Conservation (phyloP, 352 stramenopile species). For the Bremia lactucae region DNA sequence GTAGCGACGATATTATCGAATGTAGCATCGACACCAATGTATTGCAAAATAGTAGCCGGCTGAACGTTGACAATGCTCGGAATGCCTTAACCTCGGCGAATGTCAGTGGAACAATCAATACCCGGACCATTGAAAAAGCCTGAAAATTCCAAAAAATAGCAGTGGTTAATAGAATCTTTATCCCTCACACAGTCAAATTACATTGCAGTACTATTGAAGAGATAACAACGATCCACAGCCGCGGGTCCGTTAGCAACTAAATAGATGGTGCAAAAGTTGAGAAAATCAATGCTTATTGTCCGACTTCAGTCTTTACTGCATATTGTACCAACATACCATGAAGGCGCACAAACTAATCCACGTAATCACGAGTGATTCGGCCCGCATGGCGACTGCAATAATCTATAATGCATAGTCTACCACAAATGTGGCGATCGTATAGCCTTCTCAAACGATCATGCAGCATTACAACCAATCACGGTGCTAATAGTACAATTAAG, state of each 20-base stretch:
- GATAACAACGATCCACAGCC: slow-evolving; percentile 47
- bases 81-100: slow-evolving; percentile 36
- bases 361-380: slow-evolving; percentile 39
- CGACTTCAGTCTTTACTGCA: not conserved
- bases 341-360: slow-evolving; percentile 49
- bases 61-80: slow-evolving; percentile 26
- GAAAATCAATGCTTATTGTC: too few relatives aligned
- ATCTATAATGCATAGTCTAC: not conserved
- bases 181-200: not conserved
- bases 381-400: slow-evolving; percentile 28
- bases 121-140: slow-evolving; percentile 38
- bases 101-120: slow-evolving; percentile 28
- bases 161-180: not conserved
- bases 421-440: not conserved
- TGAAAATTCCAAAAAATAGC: slow-evolving; percentile 4
- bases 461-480: slow-evolving; percentile 9
- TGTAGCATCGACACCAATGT: slow-evolving; percentile 67
- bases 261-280: not conserved
- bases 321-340: slow-evolving; percentile 35
- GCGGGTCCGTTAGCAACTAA: slow-evolving; percentile 49
- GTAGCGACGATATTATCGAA: slow-evolving; percentile 42
- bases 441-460: slow-evolving; percentile 12
- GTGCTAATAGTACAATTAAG: too few relatives aligned
- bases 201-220: slow-evolving; percentile 40
- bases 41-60: slow-evolving; percentile 58